A percentile compares a stretch with the other conserved stretches of the same genome.
Evolutionary conservation across 2,329 filamentous ascomycete species (phyloP).

Genomic region (Fusarium udum): DNA sequence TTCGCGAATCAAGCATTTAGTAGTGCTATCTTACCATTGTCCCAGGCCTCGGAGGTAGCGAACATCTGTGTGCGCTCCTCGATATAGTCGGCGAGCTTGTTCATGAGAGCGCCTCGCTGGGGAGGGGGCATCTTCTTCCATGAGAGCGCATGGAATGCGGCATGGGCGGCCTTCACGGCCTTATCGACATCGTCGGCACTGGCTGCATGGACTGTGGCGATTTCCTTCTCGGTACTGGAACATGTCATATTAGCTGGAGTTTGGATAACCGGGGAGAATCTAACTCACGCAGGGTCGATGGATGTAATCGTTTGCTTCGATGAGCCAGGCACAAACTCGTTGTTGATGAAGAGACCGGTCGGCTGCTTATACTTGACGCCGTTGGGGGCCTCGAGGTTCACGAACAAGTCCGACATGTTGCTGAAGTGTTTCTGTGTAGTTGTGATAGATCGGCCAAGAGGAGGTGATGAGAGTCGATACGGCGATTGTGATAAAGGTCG

Average conservation of each 20-base stretch:
- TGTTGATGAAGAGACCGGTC: conserved; percentile 84
- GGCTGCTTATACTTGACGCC: conserved; percentile 78
- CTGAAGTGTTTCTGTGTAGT: conserved; percentile 26
- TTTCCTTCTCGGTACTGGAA: conserved; percentile 43
- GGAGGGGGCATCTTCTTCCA: conserved; percentile 74
- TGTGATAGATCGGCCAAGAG: conserved; percentile 8
- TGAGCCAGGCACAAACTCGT: conserved; percentile 71
- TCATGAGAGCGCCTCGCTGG: conserved; percentile 73
- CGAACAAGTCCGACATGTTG: conserved; percentile 41
- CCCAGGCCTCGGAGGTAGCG: conserved; percentile 74
- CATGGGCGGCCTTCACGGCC: conserved; percentile 60
- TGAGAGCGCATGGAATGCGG: conserved; percentile 70
- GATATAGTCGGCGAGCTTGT: conserved; percentile 69
- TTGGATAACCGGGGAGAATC: too few species aligned
- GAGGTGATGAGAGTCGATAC: conserved; percentile 21
- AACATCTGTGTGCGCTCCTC: conserved; percentile 66
- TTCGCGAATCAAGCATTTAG: conserved; percentile 50
- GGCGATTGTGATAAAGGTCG: conserved; percentile 4
- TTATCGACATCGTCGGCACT: conserved; percentile 44
- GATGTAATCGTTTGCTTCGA: conserved; percentile 42
- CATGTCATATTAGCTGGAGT: not conserved
- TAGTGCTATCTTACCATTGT: conserved; percentile 48
- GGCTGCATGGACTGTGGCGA: conserved; percentile 44
- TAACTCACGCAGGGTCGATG: conserved; percentile 44
- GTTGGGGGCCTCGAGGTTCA: conserved; percentile 80